phyloP scores from a whole-genome alignment of 768 basidiomycete genomes.

The Saitozyma podzolica region DNA sequence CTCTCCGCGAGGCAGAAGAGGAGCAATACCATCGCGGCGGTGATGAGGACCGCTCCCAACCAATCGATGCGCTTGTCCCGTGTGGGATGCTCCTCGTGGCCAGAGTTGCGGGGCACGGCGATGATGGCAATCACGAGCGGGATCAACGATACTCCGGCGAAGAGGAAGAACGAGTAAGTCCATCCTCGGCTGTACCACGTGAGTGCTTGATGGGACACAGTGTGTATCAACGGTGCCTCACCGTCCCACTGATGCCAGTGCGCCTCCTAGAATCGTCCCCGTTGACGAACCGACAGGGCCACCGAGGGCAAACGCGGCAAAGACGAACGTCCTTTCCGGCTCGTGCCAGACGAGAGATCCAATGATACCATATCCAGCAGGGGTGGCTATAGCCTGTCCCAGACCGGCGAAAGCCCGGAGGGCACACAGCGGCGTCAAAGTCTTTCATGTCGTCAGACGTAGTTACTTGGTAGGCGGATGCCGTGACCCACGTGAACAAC shows the following conservation, averaged over 20 bases:
- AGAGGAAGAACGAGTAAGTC: slow-evolving; percentile 67
- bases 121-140: slow-evolving; percentile 61
- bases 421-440: slow-evolving; percentile 19
- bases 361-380: slow-evolving; percentile 29
- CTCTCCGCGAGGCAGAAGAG: slow-evolving; percentile 71
- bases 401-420: slow-evolving; percentile 31
- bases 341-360: slow-evolving; percentile 21
- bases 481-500: slow-evolving; percentile 16
- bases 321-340: slow-evolving; percentile 66
- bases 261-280: slow-evolving; percentile 67
- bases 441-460: slow-evolving; percentile 2
- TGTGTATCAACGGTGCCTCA: slow-evolving; percentile 25
- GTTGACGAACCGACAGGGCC: slow-evolving; percentile 74
- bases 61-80: slow-evolving; percentile 58
- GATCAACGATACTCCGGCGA: slow-evolving; percentile 61
- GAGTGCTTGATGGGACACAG: background rate
- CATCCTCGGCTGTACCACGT: slow-evolving; percentile 52
- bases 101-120: slow-evolving; percentile 63
- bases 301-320: slow-evolving; percentile 77
- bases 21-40: slow-evolving; percentile 64
- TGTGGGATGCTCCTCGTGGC: slow-evolving; percentile 9
- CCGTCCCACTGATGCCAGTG: slow-evolving; percentile 61
- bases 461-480: background rate
- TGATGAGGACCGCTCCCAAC: slow-evolving; percentile 69
- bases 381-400: slow-evolving; percentile 21